A percentile compares a stretch with the other conserved stretches of the same genome.
phyloP scores from a whole-genome alignment of 768 basidiomycete genomes.

The Boletus vermiculosoides region DNA sequence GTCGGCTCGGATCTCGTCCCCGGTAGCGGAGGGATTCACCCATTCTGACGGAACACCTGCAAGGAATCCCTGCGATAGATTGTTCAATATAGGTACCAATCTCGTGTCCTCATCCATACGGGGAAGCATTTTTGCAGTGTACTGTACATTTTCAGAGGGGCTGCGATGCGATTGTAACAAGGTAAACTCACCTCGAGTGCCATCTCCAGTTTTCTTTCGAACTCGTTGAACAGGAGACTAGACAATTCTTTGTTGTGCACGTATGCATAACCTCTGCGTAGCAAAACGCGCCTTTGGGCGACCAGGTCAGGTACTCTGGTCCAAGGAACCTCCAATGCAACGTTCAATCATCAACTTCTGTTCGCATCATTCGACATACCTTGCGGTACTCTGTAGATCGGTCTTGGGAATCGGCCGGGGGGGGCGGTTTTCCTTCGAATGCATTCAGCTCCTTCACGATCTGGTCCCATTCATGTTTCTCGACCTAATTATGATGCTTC shows the following conservation, averaged over 20 bases:
- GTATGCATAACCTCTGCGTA: slow-evolving; percentile 84
- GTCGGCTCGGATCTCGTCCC: slow-evolving; percentile 81
- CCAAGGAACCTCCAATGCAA: slow-evolving; percentile 81
- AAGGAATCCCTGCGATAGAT: slow-evolving; percentile 91
- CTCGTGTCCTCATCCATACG: slow-evolving; percentile 94
- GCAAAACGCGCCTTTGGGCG: slow-evolving; percentile 72
- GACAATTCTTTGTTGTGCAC: slow-evolving; percentile 76
- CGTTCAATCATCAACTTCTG: neutral
- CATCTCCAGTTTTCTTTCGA: slow-evolving; percentile 65
- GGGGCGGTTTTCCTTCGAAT: slow-evolving; percentile 14
- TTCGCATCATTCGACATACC: slow-evolving; percentile 38
- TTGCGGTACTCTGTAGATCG: slow-evolving; percentile 58
- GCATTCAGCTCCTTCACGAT: slow-evolving; percentile 49
- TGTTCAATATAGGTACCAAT: slow-evolving; percentile 82
- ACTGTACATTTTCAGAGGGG: slow-evolving; percentile 41
- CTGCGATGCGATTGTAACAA: neutral
- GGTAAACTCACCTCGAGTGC: slow-evolving; percentile 67
- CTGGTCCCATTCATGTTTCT: slow-evolving; percentile 50
- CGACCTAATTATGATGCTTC: slow-evolving; percentile 45
- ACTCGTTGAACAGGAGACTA: slow-evolving; percentile 86
- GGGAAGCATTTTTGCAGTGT: slow-evolving; percentile 83
- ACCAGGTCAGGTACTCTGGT: slow-evolving; percentile 92
- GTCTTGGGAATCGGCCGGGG: neutral
- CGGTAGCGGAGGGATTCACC: slow-evolving; percentile 51
- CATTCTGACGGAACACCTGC: slow-evolving; percentile 88